Evolutionary conservation across 116 monocot genomes (phyloP).

Genomic region (Zostera marina): DNA sequence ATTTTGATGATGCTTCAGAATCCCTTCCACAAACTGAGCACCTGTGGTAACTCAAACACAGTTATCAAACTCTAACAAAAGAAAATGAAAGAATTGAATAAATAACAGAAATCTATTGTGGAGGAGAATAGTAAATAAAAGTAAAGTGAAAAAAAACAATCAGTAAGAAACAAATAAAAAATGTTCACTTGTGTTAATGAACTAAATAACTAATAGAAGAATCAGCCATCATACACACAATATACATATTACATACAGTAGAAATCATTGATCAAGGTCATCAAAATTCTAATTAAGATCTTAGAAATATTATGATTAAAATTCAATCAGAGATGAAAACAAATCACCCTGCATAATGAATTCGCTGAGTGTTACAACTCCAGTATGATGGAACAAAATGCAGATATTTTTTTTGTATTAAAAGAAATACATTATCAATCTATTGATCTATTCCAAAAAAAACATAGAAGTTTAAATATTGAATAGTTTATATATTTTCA

Average conservation of each 20-base stretch:
- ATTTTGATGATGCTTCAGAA: constrained; percentile 87
- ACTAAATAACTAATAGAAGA: neutral
- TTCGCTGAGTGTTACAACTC: no score
- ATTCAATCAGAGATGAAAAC: no score
- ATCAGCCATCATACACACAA: neutral
- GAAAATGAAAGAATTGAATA: neutral
- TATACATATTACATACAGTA: neutral
- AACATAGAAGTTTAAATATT: no score
- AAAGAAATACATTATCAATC: no score
- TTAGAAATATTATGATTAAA: no score
- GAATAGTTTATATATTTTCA: no score
- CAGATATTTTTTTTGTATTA: no score
- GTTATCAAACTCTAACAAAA: neutral
- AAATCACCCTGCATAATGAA: no score
- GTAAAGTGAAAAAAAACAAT: neutral
- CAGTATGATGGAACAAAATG: no score
- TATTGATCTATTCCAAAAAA: no score
- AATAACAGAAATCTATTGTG: neutral
- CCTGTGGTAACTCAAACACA: constrained; percentile 19
- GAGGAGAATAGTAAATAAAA: neutral
- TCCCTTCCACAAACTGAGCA: constrained; percentile 92
- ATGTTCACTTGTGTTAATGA: neutral
- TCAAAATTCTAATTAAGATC: no score
- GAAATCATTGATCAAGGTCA: neutral
- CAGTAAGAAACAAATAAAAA: neutral